Evolutionary conservation across 257 asterid species (phyloP).

Genomic region (Salvia rosmarinus): DNA sequence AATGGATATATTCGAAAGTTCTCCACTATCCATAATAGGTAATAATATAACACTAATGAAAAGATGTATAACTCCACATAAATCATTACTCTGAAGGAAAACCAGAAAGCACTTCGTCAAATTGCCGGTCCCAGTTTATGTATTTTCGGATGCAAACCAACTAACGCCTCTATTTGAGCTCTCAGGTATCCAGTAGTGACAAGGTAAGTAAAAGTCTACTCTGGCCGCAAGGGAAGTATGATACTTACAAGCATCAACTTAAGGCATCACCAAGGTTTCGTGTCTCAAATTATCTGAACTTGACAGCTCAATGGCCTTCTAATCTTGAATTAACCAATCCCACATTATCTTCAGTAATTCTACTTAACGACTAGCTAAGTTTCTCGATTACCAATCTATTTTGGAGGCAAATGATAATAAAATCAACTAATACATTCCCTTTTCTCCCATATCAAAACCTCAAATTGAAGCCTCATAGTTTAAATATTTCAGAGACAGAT

Average conservation of each 20-base stretch:
- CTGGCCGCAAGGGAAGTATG: neutral
- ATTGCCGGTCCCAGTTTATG: too few relatives aligned
- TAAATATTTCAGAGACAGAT: neutral
- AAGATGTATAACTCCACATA: too few relatives aligned
- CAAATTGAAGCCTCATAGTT: neutral
- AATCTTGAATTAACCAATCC: neutral
- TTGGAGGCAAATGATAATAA: neutral
- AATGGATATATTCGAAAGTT: neutral
- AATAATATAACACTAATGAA: too few relatives aligned
- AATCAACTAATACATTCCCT: neutral
- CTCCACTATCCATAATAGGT: neutral
- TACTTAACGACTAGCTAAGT: neutral
- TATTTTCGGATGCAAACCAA: neutral
- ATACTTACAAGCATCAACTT: neutral
- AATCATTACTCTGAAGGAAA: too few relatives aligned
- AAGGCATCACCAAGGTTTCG: slow-evolving; percentile 6
- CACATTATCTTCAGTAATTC: neutral
- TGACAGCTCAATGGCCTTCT: neutral
- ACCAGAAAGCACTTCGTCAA: too few relatives aligned
- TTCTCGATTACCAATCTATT: neutral
- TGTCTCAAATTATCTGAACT: neutral
- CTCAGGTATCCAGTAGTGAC: neutral
- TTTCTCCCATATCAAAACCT: neutral
- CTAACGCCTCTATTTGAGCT: neutral
- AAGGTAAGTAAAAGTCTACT: neutral